Conservation (phyloP, 495 filamentous ascomycete species). For the Annulohypoxylon stygium region DNA sequence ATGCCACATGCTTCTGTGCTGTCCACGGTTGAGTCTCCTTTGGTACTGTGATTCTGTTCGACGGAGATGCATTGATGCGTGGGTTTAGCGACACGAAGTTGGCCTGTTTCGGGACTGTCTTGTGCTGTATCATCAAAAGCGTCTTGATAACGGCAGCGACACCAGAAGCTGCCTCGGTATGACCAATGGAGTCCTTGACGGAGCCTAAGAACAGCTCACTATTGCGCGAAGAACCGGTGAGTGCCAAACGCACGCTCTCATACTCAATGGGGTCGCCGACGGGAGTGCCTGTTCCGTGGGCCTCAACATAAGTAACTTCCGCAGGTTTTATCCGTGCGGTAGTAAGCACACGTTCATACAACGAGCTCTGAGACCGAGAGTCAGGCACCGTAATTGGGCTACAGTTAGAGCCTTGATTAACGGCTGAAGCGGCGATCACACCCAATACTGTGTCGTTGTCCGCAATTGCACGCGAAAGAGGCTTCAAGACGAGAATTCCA, state of each 20-base stretch:
- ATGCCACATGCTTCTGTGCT: neutral
- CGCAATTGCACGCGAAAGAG: constrained; percentile 56
- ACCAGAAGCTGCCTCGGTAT: constrained; percentile 14
- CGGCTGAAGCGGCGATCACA: constrained; percentile 61
- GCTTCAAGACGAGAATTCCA: constrained; percentile 64
- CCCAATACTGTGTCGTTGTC: constrained; percentile 63
- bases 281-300: constrained; percentile 80
- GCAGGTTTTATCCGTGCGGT: constrained; percentile 29
- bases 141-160: constrained; percentile 48
- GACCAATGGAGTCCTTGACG: constrained; percentile 12
- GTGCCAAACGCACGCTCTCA: constrained; percentile 30
- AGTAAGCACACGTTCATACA: constrained; percentile 27
- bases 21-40: constrained; percentile 7
- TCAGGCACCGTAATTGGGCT: constrained; percentile 55
- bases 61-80: constrained; percentile 1
- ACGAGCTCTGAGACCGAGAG: constrained; percentile 41
- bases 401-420: constrained; percentile 59
- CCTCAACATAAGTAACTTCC: constrained; percentile 71
- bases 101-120: constrained; percentile 56
- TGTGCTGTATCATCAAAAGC: constrained; percentile 61
- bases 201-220: constrained; percentile 4
- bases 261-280: constrained; percentile 68
- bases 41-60: constrained; percentile 1
- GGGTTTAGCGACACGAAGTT: constrained; percentile 46
- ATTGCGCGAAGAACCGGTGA: constrained; percentile 38